Evolutionary conservation across 106 monocot genomes (phyloP).

Genomic region (Xerophyta viscosa): DNA sequence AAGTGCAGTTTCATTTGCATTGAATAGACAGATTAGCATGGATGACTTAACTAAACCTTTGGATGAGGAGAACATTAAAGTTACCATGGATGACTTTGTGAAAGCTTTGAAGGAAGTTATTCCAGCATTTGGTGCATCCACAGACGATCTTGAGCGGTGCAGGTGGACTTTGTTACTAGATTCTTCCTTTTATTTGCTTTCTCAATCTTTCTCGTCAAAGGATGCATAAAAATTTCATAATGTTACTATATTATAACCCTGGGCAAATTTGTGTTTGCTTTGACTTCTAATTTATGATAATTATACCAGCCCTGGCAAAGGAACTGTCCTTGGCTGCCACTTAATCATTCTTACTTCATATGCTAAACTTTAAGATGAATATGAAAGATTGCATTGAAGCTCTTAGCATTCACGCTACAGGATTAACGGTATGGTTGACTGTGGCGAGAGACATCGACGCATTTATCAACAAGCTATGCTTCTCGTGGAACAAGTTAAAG

Average conservation of each 20-base stretch:
- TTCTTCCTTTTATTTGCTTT: neutral
- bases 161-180: constrained; percentile 26
- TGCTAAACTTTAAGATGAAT: too few species aligned
- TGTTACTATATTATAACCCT: too few species aligned
- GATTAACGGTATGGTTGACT: constrained; percentile 86
- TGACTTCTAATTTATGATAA: too few species aligned
- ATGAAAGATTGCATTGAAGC: too few species aligned
- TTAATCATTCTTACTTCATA: too few species aligned
- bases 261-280: too few species aligned
- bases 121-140: constrained; percentile 97
- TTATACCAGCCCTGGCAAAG: too few species aligned
- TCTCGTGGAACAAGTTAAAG: constrained; percentile 92
- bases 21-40: constrained; percentile 87
- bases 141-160: constrained; percentile 87
- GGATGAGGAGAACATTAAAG: constrained; percentile 90
- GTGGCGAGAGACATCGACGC: constrained; percentile 70
- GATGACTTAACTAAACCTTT: constrained; percentile 94
- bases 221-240: too few species aligned
- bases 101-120: constrained; percentile 69
- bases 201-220: neutral
- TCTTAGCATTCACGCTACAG: constrained; percentile 23
- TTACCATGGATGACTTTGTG: constrained; percentile 96
- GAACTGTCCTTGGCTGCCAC: too few species aligned
- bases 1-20: constrained; percentile 92
- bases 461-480: constrained; percentile 78